Conservation (phyloP, 2,329 filamentous ascomycete species). For the Diaporthe eres region DNA sequence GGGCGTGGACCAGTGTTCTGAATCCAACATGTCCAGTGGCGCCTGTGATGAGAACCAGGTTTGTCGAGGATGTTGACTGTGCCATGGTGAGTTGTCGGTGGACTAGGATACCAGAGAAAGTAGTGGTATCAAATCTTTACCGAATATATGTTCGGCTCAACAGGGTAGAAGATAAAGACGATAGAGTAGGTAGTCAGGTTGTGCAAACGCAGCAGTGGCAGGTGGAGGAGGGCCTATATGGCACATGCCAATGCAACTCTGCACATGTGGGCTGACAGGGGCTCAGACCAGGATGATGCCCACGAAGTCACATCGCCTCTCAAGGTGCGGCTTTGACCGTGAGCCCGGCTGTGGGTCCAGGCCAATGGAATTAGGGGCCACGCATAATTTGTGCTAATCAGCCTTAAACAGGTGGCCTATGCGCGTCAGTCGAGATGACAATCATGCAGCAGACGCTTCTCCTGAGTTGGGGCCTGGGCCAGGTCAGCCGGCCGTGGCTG, state of each 20-base stretch:
- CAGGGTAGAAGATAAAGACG: not conserved
- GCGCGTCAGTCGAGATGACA: not conserved
- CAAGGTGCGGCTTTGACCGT: not conserved
- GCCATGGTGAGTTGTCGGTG: not conserved
- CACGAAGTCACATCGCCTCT: not conserved
- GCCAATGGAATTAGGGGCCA: slow-evolving; percentile 8
- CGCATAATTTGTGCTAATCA: slow-evolving; percentile 17
- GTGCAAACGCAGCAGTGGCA: not conserved
- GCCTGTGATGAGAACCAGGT: slow-evolving; percentile 42
- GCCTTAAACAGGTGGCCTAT: slow-evolving; percentile 18
- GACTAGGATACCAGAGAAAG: too few species aligned
- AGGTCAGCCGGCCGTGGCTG: slow-evolving; percentile 28
- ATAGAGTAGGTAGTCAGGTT: not conserved
- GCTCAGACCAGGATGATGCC: slow-evolving; percentile 1
- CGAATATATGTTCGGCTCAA: not conserved
- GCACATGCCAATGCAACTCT: not conserved
- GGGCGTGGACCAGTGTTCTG: slow-evolving; percentile 39
- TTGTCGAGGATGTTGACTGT: slow-evolving; percentile 31
- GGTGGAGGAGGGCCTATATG: slow-evolving; percentile 4
- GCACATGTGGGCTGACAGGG: not conserved
- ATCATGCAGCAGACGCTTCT: slow-evolving; percentile 15
- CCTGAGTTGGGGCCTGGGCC: slow-evolving; percentile 15
- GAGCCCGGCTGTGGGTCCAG: not conserved
- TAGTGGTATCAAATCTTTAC: not conserved
- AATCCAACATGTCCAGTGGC: slow-evolving; percentile 45